Evolutionary conservation across 257 asterid genomes (phyloP), one percentile per base, ranked within the genome.

Genomic region (Solanum megistacrolobum): DNA sequence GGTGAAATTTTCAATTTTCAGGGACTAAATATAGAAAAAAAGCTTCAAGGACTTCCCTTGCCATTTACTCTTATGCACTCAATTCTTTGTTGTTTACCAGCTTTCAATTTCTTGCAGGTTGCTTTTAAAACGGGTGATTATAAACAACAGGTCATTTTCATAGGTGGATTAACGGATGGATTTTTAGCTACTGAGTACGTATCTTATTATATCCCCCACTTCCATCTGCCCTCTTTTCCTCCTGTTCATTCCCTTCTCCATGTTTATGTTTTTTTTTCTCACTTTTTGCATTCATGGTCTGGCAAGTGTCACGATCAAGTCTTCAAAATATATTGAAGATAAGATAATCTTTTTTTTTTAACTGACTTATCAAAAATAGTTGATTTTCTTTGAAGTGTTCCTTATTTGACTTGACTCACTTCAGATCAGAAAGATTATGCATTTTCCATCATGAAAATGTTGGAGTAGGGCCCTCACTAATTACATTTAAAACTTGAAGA

Each of bases 121-220:
- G 99, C 99, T 25, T 97, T 97, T 62, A 96, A 94, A 93, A 97
- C 98, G 14, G 98, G 99, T 85, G 98, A 97, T 86, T 94, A 94
- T 89, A 96, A 90, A 71, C 95, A 94, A 73, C 99, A 97, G 92
- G 98, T 96, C 89, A 94, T 97, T 90, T 95, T 97, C 87, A 95
- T 96, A 86, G 99, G 98, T 86, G 99, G 99, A 87, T 92, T 96
- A 79, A 94, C 98, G 1, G 98, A 96, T 89, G 99, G 99, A 75
- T 95, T 97, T 92, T 91, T 97, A 94, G 99, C 99, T 46, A 94
- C 99, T 0, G 94, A 94, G 99, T 97, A 97, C 68, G 99, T 89
- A 39, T n/a, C 68, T 81, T 81, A 27, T 27, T 81, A 46, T 18
- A 20, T 82, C 29, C 69, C 86, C 39, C 69, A 16, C 68, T 29